phyloP scores from a whole-genome alignment of 495 filamentous ascomycete genomes.

The Tuber calosporum region DNA sequence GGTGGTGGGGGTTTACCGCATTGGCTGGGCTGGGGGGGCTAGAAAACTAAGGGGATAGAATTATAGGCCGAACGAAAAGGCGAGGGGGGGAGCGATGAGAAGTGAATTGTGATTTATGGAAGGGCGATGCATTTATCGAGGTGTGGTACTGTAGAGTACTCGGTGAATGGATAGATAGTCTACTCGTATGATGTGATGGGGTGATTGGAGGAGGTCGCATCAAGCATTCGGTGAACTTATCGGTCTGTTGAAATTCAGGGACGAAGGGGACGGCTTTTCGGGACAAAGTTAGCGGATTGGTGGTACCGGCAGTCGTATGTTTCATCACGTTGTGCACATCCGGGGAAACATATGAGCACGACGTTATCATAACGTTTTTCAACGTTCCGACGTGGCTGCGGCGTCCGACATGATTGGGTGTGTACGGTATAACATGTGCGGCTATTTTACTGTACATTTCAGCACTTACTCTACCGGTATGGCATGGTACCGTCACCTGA shows the following conservation, averaged over 20 bases:
- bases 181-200: not conserved
- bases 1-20: constrained; percentile 1
- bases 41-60: not conserved
- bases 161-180: not conserved
- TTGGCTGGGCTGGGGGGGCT: constrained; percentile 2
- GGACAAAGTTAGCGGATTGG: not conserved
- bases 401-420: not conserved
- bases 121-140: not conserved
- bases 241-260: not conserved
- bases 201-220: not conserved
- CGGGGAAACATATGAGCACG: not conserved
- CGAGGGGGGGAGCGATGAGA: not conserved
- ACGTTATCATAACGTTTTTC: not conserved
- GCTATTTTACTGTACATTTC: not conserved
- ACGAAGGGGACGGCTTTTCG: not conserved
- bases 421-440: not conserved
- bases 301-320: not conserved
- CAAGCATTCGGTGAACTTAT: not conserved
- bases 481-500: too few relatives aligned
- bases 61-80: not conserved
- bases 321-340: not conserved
- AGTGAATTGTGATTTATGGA: constrained; percentile 3
- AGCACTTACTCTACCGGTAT: not conserved
- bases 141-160: not conserved
- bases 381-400: not conserved